These are phyloP conservation scores for Albugo candida DNA, from an alignment of 352 stramenopile genomes.

Conservation along the genomic window DNA sequence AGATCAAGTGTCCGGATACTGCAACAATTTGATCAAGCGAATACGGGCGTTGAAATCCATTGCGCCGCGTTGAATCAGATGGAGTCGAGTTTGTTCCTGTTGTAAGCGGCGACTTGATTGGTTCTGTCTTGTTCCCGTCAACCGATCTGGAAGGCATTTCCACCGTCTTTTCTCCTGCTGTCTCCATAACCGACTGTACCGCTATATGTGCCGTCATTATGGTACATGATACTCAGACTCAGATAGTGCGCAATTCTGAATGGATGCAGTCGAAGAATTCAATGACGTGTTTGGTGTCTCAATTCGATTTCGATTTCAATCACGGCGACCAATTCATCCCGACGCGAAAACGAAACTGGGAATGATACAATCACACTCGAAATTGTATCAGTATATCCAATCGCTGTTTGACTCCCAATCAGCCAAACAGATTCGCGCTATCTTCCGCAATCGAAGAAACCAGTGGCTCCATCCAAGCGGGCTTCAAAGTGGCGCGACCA, in stretches of 20 bases:
- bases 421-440: no score
- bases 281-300: neutral
- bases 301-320: neutral
- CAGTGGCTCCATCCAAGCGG: no score
- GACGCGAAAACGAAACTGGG: neutral
- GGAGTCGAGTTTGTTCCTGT: neutral
- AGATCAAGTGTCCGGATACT: slow-evolving; percentile 43
- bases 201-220: no score
- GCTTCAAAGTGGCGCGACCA: no score
- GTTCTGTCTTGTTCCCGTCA: neutral
- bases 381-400: no score
- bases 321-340: neutral
- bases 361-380: neutral
- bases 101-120: neutral
- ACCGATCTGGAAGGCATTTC: neutral
- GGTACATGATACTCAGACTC: neutral
- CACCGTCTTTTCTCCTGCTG: neutral
- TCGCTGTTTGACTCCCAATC: no score
- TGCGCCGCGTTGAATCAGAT: slow-evolving; percentile 25
- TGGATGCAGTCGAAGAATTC: neutral
- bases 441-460: no score
- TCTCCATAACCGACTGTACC: no score
- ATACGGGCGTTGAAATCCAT: slow-evolving; percentile 45
- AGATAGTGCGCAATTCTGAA: neutral
- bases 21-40: slow-evolving; percentile 66